Percentiles rank a stretch among this genome's conserved stretches.
phyloP scores from a whole-genome alignment of 768 basidiomycete genomes.

The Suillus discolor region DNA sequence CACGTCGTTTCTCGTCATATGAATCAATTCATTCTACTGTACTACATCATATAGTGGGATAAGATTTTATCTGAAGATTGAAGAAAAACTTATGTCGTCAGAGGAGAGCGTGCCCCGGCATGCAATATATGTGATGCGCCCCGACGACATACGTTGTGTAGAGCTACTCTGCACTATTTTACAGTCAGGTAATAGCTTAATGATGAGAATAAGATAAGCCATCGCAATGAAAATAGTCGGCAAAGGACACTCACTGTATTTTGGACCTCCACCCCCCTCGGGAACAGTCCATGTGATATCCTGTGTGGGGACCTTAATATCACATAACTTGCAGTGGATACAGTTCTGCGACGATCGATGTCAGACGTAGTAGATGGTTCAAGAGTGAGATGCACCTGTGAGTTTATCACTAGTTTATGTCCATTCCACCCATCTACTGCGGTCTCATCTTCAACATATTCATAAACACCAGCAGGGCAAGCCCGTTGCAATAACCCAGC shows the following conservation, averaged over 20 bases:
- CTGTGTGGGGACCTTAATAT: conserved; percentile 94
- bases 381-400: conserved; percentile 62
- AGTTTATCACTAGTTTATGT: conserved; percentile 93
- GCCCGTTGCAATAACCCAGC: conserved; percentile 87
- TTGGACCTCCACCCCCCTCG: conserved; percentile 95
- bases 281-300: conserved; percentile 98
- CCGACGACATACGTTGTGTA: not conserved
- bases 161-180: no score
- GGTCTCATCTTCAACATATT: conserved; percentile 83
- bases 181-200: no score
- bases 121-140: not conserved
- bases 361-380: not conserved
- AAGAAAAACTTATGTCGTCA: not conserved
- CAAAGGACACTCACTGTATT: conserved; percentile 70
- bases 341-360: conserved; percentile 61
- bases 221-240: not conserved
- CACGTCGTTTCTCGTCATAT: no score
- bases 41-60: not conserved
- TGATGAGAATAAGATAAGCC: not conserved
- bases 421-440: conserved; percentile 67
- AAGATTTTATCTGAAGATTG: not conserved
- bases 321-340: conserved; percentile 94
- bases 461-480: conserved; percentile 96
- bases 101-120: not conserved
- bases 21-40: no score